These are phyloP conservation scores for Articulospora tetracladia DNA, from an alignment of 495 filamentous ascomycete species.

Conservation along the genomic window DNA sequence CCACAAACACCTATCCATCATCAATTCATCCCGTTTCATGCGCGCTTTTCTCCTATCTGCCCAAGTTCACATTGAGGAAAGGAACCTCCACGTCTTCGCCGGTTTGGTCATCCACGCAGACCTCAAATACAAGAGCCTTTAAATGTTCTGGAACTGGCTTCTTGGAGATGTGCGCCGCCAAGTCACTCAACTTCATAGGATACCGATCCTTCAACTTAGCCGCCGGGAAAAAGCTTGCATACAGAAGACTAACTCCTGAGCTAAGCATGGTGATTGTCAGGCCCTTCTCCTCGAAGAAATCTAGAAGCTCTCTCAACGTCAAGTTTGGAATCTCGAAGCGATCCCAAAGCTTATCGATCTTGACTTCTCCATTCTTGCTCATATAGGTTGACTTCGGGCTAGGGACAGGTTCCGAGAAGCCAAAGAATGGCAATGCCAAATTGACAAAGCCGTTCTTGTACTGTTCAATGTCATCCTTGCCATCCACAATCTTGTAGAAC, in stretches of 20 bases:
- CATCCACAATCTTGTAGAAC: constrained; percentile 94
- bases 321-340: constrained; percentile 90
- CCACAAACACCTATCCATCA: constrained; percentile 5
- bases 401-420: constrained; percentile 93
- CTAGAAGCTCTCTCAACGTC: constrained; percentile 77
- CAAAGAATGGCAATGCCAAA: constrained; percentile 93
- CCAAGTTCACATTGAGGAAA: constrained; percentile 81
- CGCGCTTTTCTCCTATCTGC: constrained; percentile 10
- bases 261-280: constrained; percentile 88
- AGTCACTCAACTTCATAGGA: constrained; percentile 64
- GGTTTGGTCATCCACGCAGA: constrained; percentile 83
- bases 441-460: constrained; percentile 99
- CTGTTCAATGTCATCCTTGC: constrained; percentile 89
- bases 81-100: constrained; percentile 97
- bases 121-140: constrained; percentile 94
- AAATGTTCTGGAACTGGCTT: constrained; percentile 88
- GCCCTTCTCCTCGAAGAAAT: constrained; percentile 74
- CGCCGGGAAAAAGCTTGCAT: constrained; percentile 89
- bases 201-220: constrained; percentile 77
- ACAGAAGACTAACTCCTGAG: constrained; percentile 94
- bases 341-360: constrained; percentile 96
- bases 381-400: constrained; percentile 88
- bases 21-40: constrained; percentile 5
- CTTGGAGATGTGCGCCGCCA: constrained; percentile 86
- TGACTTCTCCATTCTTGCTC: constrained; percentile 70